Conservation (phyloP, 2,329 filamentous ascomycete genomes). For the Raffaelea arxii region DNA sequence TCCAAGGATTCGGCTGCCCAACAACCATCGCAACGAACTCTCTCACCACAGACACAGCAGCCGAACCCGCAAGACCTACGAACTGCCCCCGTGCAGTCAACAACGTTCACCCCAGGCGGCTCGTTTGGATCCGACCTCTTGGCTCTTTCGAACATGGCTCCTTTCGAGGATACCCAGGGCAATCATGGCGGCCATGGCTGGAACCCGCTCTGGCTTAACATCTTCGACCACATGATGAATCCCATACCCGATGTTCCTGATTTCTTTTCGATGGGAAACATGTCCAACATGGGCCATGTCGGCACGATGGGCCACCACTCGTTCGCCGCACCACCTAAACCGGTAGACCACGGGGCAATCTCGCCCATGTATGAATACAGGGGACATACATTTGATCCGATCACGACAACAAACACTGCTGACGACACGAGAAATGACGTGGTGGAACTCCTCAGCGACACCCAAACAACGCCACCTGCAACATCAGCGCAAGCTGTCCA, state of each 20-base stretch:
- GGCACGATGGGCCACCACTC: too few species aligned
- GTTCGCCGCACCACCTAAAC: too few species aligned
- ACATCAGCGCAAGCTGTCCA: too few species aligned
- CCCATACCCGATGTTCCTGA: background rate
- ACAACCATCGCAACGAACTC: too few species aligned
- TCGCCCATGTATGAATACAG: too few species aligned
- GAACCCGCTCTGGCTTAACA: constrained; percentile 5
- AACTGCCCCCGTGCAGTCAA: background rate
- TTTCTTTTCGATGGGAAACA: too few species aligned
- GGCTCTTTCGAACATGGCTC: background rate
- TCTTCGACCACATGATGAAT: constrained; percentile 5
- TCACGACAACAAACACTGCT: background rate
- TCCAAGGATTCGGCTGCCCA: too few species aligned
- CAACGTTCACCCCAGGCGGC: background rate
- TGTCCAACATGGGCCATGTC: constrained; percentile 15
- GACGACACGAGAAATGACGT: background rate
- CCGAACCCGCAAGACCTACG: background rate
- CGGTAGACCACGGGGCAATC: too few species aligned
- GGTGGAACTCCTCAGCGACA: background rate
- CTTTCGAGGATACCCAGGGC: too few species aligned
- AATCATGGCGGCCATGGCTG: background rate
- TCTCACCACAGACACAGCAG: background rate
- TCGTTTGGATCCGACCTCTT: background rate
- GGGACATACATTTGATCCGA: too few species aligned
- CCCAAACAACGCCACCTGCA: background rate